Conservation (phyloP, 306 rosid species). For the Lupinus albus region DNA sequence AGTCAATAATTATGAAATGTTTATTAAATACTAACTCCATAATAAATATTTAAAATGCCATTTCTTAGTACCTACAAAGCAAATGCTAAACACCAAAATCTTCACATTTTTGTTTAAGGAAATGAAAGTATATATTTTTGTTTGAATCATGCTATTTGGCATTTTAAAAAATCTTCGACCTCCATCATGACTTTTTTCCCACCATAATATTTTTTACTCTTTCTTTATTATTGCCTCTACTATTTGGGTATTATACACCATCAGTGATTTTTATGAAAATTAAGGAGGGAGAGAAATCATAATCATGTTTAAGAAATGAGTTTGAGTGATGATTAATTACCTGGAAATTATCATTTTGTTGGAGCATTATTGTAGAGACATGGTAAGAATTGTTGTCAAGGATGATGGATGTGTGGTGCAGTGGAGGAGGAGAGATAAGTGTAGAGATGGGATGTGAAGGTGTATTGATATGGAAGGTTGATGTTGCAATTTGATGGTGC, state of each 20-base stretch:
- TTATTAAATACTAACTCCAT: no score
- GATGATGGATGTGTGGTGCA: constrained; percentile 68
- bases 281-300: background rate
- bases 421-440: constrained; percentile 64
- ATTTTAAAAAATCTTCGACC: background rate
- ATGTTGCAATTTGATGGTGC: constrained; percentile 50
- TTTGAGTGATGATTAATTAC: constrained; percentile 36
- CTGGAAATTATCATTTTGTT: constrained; percentile 69
- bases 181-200: background rate
- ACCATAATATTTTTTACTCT: background rate
- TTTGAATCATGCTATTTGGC: no score
- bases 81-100: no score
- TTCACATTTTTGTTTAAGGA: no score
- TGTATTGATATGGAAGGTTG: constrained; percentile 63
- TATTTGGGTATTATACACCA: background rate
- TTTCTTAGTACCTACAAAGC: no score
- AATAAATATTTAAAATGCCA: no score
- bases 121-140: no score
- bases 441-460: constrained; percentile 69
- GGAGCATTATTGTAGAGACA: constrained; percentile 57
- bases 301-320: constrained; percentile 11
- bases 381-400: constrained; percentile 68
- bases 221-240: background rate
- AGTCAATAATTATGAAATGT: no score
- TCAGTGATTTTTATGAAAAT: background rate